phyloP scores from a whole-genome alignment of 192 early-diverging fungal genomes.

The Radiomyces spectabilis region DNA sequence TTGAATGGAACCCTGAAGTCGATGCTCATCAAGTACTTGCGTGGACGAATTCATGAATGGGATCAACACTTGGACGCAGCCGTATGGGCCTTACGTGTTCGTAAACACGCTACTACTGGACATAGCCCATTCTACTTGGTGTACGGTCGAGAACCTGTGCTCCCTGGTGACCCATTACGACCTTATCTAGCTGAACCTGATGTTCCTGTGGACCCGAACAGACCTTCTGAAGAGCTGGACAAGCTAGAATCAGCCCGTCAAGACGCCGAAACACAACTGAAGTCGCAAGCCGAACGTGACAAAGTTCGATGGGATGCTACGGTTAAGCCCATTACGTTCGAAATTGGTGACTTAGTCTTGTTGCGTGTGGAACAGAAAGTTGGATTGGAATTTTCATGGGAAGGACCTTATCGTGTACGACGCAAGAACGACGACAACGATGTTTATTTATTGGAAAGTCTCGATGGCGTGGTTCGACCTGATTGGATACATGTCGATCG shows the following conservation, averaged over 20 bases:
- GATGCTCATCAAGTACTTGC: too few species aligned
- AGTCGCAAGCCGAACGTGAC: not conserved
- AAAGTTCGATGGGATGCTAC: not conserved
- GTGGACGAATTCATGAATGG: too few species aligned
- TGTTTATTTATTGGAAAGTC: not conserved
- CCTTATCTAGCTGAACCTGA: too few species aligned
- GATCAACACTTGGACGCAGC: too few species aligned
- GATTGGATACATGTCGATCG: not conserved
- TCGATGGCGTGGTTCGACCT: not conserved
- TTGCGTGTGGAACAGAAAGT: not conserved
- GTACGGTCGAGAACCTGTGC: too few species aligned
- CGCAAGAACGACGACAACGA: not conserved
- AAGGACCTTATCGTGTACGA: not conserved
- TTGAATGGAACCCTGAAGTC: too few species aligned
- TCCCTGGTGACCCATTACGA: too few species aligned
- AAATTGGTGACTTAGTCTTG: not conserved
- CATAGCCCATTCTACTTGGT: too few species aligned
- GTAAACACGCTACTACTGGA: too few species aligned
- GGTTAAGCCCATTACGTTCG: not conserved
- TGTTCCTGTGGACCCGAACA: not conserved
- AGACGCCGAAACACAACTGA: not conserved
- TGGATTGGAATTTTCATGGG: constrained; percentile 3
- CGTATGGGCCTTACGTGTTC: too few species aligned
- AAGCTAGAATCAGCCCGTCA: not conserved
- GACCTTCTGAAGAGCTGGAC: not conserved